Evolutionary conservation across 139 green algal genomes (phyloP).

Genomic region (Protoeuglena noctilucae): DNA sequence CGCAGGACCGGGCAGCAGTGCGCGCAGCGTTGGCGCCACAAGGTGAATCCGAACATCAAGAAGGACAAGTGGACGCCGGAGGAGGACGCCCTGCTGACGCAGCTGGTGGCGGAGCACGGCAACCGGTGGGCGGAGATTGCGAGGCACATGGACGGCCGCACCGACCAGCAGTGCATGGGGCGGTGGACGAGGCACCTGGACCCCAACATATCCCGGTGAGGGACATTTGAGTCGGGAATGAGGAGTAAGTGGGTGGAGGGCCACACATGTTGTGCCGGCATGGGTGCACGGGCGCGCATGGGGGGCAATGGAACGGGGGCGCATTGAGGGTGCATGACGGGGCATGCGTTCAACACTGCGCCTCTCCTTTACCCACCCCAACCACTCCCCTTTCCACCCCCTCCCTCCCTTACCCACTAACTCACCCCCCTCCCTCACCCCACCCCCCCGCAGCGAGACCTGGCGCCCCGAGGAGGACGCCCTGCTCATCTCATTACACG

Average conservation of each 20-base stretch:
- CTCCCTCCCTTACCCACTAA: no score
- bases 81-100: conserved; percentile 41
- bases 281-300: no score
- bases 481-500: conserved; percentile 26
- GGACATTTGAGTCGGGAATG: no score
- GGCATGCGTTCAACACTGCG: neutral
- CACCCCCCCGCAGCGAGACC: conserved; percentile 6
- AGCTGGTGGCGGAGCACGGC: conserved; percentile 36
- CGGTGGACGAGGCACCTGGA: conserved; percentile 67
- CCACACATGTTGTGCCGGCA: no score
- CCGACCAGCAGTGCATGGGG: conserved; percentile 85
- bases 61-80: conserved; percentile 52
- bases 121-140: conserved; percentile 56
- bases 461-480: conserved; percentile 47
- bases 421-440: no score
- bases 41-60: conserved; percentile 67
- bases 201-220: conserved; percentile 39
- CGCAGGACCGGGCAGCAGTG: conserved; percentile 67
- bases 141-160: conserved; percentile 39
- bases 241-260: no score
- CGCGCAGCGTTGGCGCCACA: conserved; percentile 74
- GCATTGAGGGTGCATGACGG: no score
- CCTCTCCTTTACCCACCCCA: conserved; percentile 3
- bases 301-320: no score
- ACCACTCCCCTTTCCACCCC: no score